These are phyloP conservation scores for Neopestalotiopsis sp. DNA, from an alignment of 2,329 filamentous ascomycete genomes.

Conservation along the genomic window DNA sequence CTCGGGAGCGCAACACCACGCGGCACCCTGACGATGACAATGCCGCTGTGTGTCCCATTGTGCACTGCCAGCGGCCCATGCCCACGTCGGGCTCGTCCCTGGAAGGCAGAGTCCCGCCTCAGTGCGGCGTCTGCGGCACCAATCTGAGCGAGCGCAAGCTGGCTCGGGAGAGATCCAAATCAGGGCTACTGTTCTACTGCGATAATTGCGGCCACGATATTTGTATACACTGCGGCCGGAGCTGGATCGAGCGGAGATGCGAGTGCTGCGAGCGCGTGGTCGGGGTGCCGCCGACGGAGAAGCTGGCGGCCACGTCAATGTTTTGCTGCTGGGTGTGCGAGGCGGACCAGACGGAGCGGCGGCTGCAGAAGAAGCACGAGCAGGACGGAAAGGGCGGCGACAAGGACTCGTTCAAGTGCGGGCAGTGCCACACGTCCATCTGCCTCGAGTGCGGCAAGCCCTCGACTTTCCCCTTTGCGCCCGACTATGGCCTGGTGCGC, in stretches of 20 bases:
- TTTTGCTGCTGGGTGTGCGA: conserved; percentile 6
- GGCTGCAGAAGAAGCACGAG: not conserved
- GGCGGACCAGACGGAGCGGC: not conserved
- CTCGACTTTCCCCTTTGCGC: not conserved
- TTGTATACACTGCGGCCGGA: conserved; percentile 1
- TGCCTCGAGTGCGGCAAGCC: conserved; percentile 7
- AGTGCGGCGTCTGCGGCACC: conserved; percentile 1
- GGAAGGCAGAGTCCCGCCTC: not conserved
- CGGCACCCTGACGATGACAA: not conserved
- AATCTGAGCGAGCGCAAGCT: not conserved
- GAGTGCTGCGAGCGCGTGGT: not conserved
- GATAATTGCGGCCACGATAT: not conserved
- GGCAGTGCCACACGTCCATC: not conserved
- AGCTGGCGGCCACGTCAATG: not conserved
- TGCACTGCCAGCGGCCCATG: not conserved
- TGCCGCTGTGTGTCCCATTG: not conserved
- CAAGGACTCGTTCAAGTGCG: not conserved
- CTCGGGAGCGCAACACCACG: not conserved
- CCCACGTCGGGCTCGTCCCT: not conserved
- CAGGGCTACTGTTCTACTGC: not conserved
- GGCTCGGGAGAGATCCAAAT: not conserved
- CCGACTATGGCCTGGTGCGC: conserved; percentile 2
- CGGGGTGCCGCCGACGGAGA: conserved; percentile 7
- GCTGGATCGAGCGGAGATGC: not conserved
- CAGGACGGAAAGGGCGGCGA: not conserved